Base-by-base conservation (phyloP, 352 stramenopile species). In the Pythium graminicola region DNA sequence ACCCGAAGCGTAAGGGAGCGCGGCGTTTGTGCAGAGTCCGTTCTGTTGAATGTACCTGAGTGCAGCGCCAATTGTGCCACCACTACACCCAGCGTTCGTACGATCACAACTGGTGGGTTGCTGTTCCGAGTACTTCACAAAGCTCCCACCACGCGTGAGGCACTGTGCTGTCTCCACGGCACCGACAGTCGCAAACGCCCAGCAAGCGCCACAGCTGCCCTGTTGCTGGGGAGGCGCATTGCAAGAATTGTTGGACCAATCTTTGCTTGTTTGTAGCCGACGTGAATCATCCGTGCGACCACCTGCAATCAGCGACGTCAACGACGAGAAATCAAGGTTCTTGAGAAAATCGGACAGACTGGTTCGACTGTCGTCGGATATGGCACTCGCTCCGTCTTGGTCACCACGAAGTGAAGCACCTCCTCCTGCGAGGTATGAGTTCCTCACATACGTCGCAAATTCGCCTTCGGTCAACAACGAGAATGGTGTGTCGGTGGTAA, bases 151-250 rank as follows among this genome's bases (percentile, higher is more conserved):
- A 3, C 76, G 86, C 29, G 69, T 65, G 13, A 98, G 72, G 17
- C 85, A 95, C 52, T 95, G 69, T 3, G 85, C 89, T 23, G 81
- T 93, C 64, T 99, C 94, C 7, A 97, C 67, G 9, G 82, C 77
- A 20, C 86, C 93, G 1, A 96, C 78, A 4, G 93, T 81, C 1
- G 92, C 97, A 72, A 99, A 99, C 8, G 93, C 89, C 95, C 96
- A 99, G 76, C 96, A 99, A 28, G 88, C 44, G 19, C 95, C 95
- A 64, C 95, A 99, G 28, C 73, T 62, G 14, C 90, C 96, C 67
- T 99, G 96, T 72, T 99, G 96, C 68, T 99, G 98, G 16, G 99
- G 86, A 13, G 43, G 43, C 43, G 43, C 23, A 23, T 38, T 50
- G 43, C 43, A 50, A 23, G n/a, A 24, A 27, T 17, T 50, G n/a